Conservation (phyloP, 192 early-diverging fungal species). For the Ambispora gerdemannii region DNA sequence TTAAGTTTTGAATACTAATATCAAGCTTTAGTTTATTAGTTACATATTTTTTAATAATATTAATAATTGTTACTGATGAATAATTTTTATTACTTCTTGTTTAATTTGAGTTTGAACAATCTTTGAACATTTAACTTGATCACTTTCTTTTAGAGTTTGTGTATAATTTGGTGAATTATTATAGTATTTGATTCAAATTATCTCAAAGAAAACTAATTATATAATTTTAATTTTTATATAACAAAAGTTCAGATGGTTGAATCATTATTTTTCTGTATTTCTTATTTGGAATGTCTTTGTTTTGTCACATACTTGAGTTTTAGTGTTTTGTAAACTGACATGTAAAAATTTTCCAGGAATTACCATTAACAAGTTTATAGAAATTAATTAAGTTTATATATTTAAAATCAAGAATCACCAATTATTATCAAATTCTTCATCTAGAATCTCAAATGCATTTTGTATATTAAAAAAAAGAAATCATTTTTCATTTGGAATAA, state of each 20-base stretch:
- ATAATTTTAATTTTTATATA: constrained; percentile 21
- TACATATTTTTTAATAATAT: constrained; percentile 6
- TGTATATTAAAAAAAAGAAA: constrained; percentile 24
- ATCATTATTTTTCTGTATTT: background rate
- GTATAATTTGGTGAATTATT: constrained; percentile 2
- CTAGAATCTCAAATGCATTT: background rate
- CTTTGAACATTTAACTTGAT: background rate
- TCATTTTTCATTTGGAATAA: constrained; percentile 24
- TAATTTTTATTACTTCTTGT: constrained; percentile 14
- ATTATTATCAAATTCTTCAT: constrained; percentile 24
- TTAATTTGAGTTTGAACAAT: background rate
- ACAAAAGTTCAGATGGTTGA: background rate
- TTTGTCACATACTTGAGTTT: constrained; percentile 1
- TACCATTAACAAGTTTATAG: background rate
- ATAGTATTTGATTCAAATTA: background rate
- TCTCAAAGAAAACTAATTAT: background rate
- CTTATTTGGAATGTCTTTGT: background rate
- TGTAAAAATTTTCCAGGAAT: constrained; percentile 4
- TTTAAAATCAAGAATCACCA: constrained; percentile 29
- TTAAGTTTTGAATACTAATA: constrained; percentile 8
- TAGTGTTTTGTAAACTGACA: background rate
- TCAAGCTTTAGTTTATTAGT: background rate
- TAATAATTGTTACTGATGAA: background rate
- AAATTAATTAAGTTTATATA: constrained; percentile 20
- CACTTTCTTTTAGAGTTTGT: background rate